These are phyloP conservation scores for Penicillium cosmopolitanum DNA, from an alignment of 495 filamentous ascomycete genomes.

Conservation along the genomic window DNA sequence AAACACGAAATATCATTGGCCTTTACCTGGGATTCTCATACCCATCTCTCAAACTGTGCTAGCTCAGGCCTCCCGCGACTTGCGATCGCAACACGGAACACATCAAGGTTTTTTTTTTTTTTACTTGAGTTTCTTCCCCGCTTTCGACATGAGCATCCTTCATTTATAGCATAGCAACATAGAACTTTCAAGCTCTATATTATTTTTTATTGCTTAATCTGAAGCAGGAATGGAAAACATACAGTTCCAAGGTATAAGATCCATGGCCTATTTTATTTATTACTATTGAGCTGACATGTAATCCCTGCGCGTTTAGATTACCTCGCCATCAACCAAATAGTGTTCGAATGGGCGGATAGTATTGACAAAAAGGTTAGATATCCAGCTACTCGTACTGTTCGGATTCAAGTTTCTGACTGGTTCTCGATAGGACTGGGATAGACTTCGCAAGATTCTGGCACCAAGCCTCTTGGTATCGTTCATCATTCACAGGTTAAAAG, in stretches of 20 bases:
- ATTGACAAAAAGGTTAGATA: constrained; percentile 12
- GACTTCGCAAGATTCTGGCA: constrained; percentile 66
- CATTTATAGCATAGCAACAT: too few species aligned
- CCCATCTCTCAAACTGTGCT: background rate
- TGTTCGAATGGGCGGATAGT: constrained; percentile 19
- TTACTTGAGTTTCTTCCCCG: too few species aligned
- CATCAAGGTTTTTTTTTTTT: too few species aligned
- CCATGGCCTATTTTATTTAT: background rate
- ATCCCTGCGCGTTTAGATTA: constrained; percentile 1
- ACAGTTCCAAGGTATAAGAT: background rate
- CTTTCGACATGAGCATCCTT: too few species aligned
- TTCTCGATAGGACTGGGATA: constrained; percentile 58
- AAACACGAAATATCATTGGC: background rate
- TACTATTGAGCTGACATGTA: background rate
- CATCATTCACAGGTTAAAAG: background rate
- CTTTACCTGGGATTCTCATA: background rate
- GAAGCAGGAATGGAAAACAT: background rate
- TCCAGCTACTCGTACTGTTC: background rate
- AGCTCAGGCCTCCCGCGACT: background rate
- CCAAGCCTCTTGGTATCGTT: constrained; percentile 59
- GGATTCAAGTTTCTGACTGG: background rate
- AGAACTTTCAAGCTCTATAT: too few species aligned
- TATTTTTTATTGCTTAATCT: too few species aligned
- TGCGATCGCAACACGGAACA: too few species aligned
- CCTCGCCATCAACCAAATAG: constrained; percentile 1